Base-by-base conservation (phyloP, 176 grass and related monocot species). In the Zoysia japonica region DNA sequence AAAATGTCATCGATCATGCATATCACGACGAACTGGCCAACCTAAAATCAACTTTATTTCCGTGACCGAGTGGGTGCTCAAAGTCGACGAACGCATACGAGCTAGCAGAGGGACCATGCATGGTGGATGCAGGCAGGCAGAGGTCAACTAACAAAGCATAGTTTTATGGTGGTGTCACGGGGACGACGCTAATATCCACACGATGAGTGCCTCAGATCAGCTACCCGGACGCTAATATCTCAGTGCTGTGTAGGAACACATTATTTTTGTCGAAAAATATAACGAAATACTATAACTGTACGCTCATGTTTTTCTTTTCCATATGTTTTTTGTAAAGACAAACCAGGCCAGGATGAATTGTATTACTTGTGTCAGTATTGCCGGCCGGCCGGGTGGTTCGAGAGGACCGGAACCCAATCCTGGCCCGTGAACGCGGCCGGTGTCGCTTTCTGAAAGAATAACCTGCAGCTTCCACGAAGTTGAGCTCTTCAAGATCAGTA, bases 111-210 rank as follows among this genome's bases (percentile, higher is more conserved):
- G 50, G 54, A 53, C 46, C 64, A 59, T 54, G 37, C 36, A 52
- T 53, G 47, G 56, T 78, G 45, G 49, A 38, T 39, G 68, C 74
- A 59, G 60, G 52, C 54, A 62, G 38, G 51, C 78, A 78, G 47
- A 82, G 83, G 87, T 89, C 87, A 89, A 89, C 87, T 82, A 89
- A 78, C 37, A 85, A 73, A 72, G 67, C 14, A 8, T 85, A 40
- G 60, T 74, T 89, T 82, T 87, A 36, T 80, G 61, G 39, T 68
- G 35, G 9, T 67, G 63, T 82, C 87, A 89, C 83, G 72, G 28
- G 45, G 68, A 55, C 60, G 19, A 28, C 28, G 28, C 83, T 78
- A 39, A 85, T 72, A 89, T 85, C 78, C 83, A 89, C 61, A 85
- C 38, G 83, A 85, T 61, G 28, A 28, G 28, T 28, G 28, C 28